Percentiles rank a stretch among this genome's conserved stretches.
Conservation (phyloP, 495 filamentous ascomycete species). For the Neurospora pannonica region DNA sequence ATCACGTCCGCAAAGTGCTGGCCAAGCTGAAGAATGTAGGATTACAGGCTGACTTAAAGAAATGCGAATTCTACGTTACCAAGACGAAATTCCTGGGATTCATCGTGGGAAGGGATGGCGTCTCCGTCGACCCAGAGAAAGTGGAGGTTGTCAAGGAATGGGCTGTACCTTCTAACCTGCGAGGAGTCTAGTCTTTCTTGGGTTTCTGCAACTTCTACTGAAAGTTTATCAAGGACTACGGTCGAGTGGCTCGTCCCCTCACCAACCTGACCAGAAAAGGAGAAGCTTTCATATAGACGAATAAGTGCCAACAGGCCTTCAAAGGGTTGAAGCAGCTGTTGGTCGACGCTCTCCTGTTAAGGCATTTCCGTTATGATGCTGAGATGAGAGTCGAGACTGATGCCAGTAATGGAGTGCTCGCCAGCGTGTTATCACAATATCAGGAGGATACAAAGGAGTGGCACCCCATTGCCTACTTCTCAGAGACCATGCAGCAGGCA, state of each 20-base stretch:
- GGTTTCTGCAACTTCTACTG: slow-evolving; percentile 5
- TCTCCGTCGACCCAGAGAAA: neutral
- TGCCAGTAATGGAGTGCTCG: neutral
- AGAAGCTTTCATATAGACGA: neutral
- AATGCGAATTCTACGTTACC: too few relatives aligned
- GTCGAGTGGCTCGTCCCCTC: neutral
- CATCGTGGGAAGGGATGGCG: slow-evolving; percentile 9
- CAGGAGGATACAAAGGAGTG: neutral
- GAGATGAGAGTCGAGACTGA: neutral
- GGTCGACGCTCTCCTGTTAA: neutral
- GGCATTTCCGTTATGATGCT: neutral
- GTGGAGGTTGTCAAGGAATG: neutral
- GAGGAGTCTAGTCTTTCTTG: neutral
- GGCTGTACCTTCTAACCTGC: neutral
- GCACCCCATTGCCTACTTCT: neutral
- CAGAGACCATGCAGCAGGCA: neutral
- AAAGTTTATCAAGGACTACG: slow-evolving; percentile 2
- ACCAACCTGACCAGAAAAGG: neutral
- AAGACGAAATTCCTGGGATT: neutral
- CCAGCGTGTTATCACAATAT: neutral
- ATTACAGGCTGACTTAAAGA: too few relatives aligned
- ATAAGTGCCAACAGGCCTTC: neutral
- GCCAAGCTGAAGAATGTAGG: too few relatives aligned
- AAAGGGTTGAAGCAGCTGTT: neutral
- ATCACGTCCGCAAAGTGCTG: too few relatives aligned